Evolutionary conservation across 768 basidiomycete genomes (phyloP).

Genomic region (Boletales sp.): DNA sequence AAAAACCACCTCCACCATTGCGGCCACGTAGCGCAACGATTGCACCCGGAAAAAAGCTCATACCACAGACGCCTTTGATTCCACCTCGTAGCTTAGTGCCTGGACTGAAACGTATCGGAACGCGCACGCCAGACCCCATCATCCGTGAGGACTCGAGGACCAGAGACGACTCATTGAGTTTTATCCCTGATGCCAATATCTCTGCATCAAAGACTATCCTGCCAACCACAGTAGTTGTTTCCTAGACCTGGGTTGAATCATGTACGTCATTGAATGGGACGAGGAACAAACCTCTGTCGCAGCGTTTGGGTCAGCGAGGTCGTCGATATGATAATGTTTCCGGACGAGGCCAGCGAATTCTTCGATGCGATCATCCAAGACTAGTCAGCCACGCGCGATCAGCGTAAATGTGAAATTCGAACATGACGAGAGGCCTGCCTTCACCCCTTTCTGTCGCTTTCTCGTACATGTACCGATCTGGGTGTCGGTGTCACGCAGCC

Average conservation of each 20-base stretch:
- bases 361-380: slow-evolving; percentile 84
- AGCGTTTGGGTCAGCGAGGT: slow-evolving; percentile 74
- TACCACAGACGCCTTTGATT: slow-evolving; percentile 54
- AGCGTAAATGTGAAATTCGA: neutral
- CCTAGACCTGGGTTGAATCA: slow-evolving; percentile 35
- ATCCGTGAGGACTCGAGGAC: slow-evolving; percentile 82
- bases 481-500: neutral
- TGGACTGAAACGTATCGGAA: slow-evolving; percentile 69
- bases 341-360: slow-evolving; percentile 74
- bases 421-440: slow-evolving; percentile 41
- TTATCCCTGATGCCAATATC: slow-evolving; percentile 47
- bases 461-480: slow-evolving; percentile 94
- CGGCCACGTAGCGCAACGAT: slow-evolving; percentile 82
- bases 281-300: slow-evolving; percentile 44
- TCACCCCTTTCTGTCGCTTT: slow-evolving; percentile 81
- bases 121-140: slow-evolving; percentile 59
- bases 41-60: slow-evolving; percentile 85
- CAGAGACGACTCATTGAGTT: slow-evolving; percentile 71
- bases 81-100: slow-evolving; percentile 64
- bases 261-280: neutral
- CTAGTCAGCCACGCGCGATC: slow-evolving; percentile 35
- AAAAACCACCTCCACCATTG: slow-evolving; percentile 89
- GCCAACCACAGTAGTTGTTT: slow-evolving; percentile 67
- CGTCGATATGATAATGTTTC: slow-evolving; percentile 63
- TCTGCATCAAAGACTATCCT: slow-evolving; percentile 72